Evolutionary conservation across 345 rosid genomes (phyloP), one percentile per base, ranked within the genome.

Genomic region (Camelina laxa): DNA sequence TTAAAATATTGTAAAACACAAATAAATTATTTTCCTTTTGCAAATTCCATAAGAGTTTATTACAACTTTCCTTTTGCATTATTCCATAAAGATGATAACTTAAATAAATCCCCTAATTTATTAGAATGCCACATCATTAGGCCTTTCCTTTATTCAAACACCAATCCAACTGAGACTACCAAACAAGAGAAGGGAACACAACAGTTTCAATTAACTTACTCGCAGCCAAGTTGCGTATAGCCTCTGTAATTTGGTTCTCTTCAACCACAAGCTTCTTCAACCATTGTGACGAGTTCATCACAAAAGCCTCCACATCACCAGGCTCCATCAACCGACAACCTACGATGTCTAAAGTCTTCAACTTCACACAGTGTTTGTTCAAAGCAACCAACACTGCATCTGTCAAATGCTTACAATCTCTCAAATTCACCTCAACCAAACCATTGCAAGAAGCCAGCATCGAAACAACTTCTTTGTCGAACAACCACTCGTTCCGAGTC

Each of bases 391-490:
- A 54, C 22, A 89, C 78, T 9, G 21, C 47, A 16, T 75, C 73
- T 2, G 87, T 82, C 55, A 93, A 80, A 48, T 84, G 69, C 55
- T 81, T 80, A 55, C 98, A 93, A 0, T 89, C 94, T 76, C 93
- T 86, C 60, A 93, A 24, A 74, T 73, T 83, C 84, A 93, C 56
- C 54, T 91, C 96, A 44, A 74, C 61, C 74, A 93, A 69, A 56
- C 27, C 14, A 45, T 60, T 54, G 44, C 96, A 88, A 3, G 97
- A 93, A 78, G 76, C 91, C 11, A 93, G 60, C 94, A 91, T 88
- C 0, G 94, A 85, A 33, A 84, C 75, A 21, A 93, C 54, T 75
- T 87, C 96, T 78, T 88, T 91, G 70, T 91, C 97, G 10, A 70
- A 60, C 85, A 93, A 60, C 75, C 75, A 84, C 27, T 89, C 94